These are phyloP conservation scores for Rhizomucor miehei DNA, from an alignment of 371 early-diverging fungal genomes.

Conservation along the genomic window DNA sequence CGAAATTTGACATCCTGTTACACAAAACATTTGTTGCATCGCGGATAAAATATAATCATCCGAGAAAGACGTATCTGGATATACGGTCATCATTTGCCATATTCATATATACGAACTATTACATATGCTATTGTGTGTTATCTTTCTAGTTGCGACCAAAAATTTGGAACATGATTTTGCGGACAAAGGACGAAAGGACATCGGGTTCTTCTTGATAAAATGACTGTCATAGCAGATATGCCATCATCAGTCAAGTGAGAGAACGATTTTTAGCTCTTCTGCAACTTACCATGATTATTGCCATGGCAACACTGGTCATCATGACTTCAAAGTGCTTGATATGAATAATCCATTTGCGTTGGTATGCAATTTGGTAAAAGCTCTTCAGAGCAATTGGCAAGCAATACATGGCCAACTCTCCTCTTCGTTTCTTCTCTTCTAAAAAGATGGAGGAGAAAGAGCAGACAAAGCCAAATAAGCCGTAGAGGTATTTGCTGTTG, in stretches of 20 bases:
- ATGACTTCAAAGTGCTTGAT: slow-evolving; percentile 56
- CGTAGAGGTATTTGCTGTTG: slow-evolving; percentile 66
- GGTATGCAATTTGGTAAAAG: slow-evolving; percentile 56
- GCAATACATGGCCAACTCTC: slow-evolving; percentile 69
- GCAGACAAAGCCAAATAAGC: slow-evolving; percentile 54
- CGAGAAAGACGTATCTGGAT: background rate
- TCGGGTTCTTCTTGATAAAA: slow-evolving; percentile 65
- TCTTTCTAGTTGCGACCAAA: slow-evolving; percentile 51
- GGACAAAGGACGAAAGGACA: slow-evolving; percentile 57
- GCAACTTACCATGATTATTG: slow-evolving; percentile 47
- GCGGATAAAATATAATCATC: too few species aligned
- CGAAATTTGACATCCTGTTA: too few species aligned
- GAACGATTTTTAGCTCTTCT: too few species aligned
- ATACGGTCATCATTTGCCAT: background rate
- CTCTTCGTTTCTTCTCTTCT: slow-evolving; percentile 65
- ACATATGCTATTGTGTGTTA: too few species aligned
- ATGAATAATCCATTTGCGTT: slow-evolving; percentile 57
- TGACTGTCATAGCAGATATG: slow-evolving; percentile 24
- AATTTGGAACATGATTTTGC: slow-evolving; percentile 54
- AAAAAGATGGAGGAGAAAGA: slow-evolving; percentile 60
- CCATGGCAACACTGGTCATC: slow-evolving; percentile 51
- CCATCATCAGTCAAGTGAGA: background rate
- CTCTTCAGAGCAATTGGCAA: slow-evolving; percentile 61
- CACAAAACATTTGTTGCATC: too few species aligned
- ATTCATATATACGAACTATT: too few species aligned